Conservation (phyloP, 306 rosid species). For the Betula pendula region DNA sequence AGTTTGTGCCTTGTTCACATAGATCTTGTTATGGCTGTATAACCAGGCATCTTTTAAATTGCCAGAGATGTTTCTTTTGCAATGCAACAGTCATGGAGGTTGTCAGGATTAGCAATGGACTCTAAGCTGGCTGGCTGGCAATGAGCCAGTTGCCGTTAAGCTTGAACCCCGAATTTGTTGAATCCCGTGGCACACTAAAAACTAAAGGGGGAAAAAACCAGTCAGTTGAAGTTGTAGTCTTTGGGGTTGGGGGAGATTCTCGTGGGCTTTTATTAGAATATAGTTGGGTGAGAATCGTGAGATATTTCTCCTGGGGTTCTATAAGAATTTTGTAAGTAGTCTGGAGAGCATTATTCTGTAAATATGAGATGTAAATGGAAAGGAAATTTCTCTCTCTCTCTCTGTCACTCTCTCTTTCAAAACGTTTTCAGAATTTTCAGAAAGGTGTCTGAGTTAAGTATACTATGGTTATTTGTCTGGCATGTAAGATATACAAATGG, state of each 20-base stretch:
- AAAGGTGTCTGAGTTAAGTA: background rate
- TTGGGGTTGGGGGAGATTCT: conserved; percentile 22
- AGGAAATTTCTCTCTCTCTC: conserved; percentile 38
- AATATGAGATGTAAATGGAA: conserved; percentile 82
- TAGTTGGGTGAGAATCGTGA: conserved; percentile 2
- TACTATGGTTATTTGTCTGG: background rate
- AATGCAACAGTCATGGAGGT: conserved; percentile 71
- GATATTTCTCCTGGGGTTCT: conserved; percentile 29
- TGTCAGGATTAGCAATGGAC: conserved; percentile 39
- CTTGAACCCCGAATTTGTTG: conserved; percentile 23
- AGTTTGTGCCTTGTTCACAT: conserved; percentile 80
- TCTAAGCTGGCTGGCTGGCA: conserved; percentile 21
- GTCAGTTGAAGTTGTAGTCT: conserved; percentile 24
- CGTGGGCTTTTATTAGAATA: conserved; percentile 42
- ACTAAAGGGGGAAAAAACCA: background rate
- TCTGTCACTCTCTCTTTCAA: conserved; percentile 15
- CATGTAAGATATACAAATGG: background rate
- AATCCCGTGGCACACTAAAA: too few relatives aligned
- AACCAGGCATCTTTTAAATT: conserved; percentile 93
- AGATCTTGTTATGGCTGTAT: conserved; percentile 90
- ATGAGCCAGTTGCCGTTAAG: conserved; percentile 1
- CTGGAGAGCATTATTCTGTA: conserved; percentile 64
- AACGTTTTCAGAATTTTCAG: background rate
- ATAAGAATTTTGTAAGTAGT: conserved; percentile 67
- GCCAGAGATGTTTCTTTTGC: conserved; percentile 99